Evolutionary conservation across 352 stramenopile genomes (phyloP).

Genomic region (Lagenidium giganteum): DNA sequence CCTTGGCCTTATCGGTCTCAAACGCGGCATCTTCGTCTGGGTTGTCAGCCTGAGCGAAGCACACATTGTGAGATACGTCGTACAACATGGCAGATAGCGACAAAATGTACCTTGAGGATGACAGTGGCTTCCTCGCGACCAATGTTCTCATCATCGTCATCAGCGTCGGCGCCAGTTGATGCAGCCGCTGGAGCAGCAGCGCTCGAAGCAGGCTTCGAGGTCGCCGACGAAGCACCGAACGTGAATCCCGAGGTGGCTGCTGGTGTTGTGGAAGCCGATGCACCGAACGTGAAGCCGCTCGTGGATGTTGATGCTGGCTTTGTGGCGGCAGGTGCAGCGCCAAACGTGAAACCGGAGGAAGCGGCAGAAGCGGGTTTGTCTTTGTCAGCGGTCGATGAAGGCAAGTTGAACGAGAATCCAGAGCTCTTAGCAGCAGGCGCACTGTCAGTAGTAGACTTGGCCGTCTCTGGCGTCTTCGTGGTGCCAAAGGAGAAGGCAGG

Average conservation of each 20-base stretch:
- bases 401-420: constrained; percentile 10
- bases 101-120: constrained; percentile 70
- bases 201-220: constrained; percentile 29
- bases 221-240: constrained; percentile 16
- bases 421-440: constrained; percentile 13
- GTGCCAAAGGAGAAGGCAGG: constrained; percentile 27
- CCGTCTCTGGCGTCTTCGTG: constrained; percentile 6
- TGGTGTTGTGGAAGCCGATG: neutral
- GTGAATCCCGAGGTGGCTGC: constrained; percentile 7
- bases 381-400: too few species aligned
- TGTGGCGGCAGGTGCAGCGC: constrained; percentile 16
- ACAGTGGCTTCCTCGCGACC: constrained; percentile 81
- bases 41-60: constrained; percentile 38
- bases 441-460: neutral
- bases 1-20: constrained; percentile 69
- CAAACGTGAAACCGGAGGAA: constrained; percentile 37
- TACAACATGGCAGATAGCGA: neutral
- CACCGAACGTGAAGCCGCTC: constrained; percentile 15
- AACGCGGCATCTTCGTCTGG: constrained; percentile 72
- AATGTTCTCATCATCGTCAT: constrained; percentile 79
- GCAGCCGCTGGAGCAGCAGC: constrained; percentile 13
- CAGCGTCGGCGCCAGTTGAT: constrained; percentile 10
- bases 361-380: too few species aligned
- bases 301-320: constrained; percentile 6
- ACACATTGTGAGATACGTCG: neutral